Evolutionary conservation across 371 early-diverging fungal species (phyloP), one percentile per base, ranked within the genome.

Genomic region (Conidiobolus incongruus): DNA sequence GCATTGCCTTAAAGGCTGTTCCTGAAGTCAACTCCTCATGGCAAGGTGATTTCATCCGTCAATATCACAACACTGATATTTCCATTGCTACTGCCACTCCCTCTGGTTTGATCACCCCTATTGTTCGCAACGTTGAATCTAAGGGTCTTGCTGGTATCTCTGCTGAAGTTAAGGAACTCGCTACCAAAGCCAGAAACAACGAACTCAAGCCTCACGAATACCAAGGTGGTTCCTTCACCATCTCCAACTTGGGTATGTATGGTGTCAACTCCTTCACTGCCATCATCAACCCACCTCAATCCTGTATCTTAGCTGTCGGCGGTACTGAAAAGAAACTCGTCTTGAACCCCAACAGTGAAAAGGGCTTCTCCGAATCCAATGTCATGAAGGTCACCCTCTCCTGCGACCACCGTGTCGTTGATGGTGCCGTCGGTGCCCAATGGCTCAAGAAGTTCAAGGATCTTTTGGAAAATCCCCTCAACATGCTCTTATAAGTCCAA

Each of bases 181-280:
- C 91, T 23, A 62, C 59, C 22, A 76, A 78, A 45, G 97, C 94
- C 26, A 82, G 81, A 41, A 72, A 64, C 40, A 79, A 79, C 62
- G 89, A 89, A 66, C 72, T 96, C 10, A 65, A 69, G 48, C 97
- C 94, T 41, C 71, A 89, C 42, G 94, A 96, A 70, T 95, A 82
- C 76, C 93, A 91, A 64, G 86, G 87, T 51, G 97, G 97, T 33
- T 70, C 84, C 40, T 96, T 96, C 71, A 84, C 93, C 51, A 90
- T 96, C 59, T 90, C 91, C 52, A 96, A 96, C 72, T 68, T 96
- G 50, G 97, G 97, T 58, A 96, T 96, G 97, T 92, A 63, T 50
- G 90, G 90, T 39, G 70, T 93, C 58, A 70, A 72, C 49, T 71
- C 81, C 59, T 96, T 96, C 63, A 86, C 92, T 32, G 94, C 94